Conservation (phyloP, 768 basidiomycete genomes). For the Lanmaoa rubissima region DNA sequence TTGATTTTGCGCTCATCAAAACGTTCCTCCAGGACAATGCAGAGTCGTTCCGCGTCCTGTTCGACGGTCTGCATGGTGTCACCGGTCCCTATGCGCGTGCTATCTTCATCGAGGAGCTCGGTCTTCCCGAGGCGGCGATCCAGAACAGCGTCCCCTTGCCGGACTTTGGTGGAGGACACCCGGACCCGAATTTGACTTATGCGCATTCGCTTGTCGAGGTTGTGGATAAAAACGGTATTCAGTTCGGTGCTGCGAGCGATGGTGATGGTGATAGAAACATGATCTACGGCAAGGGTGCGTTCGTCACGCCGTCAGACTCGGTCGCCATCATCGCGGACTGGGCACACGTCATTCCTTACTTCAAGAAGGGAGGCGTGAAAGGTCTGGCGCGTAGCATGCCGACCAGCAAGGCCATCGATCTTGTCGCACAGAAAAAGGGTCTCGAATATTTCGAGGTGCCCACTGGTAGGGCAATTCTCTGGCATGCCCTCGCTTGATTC, state of each 20-base stretch:
- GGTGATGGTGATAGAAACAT: constrained; percentile 99
- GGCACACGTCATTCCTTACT: constrained; percentile 90
- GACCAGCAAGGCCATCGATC: constrained; percentile 93
- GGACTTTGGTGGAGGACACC: constrained; percentile 97
- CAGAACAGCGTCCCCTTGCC: constrained; percentile 92
- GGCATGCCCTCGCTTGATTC: background rate
- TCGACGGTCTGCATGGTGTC: constrained; percentile 95
- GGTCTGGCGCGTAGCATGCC: constrained; percentile 98
- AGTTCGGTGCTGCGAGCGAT: constrained; percentile 95
- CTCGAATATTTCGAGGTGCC: constrained; percentile 95
- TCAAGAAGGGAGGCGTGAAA: constrained; percentile 85
- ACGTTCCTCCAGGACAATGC: constrained; percentile 73
- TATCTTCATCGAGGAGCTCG: constrained; percentile 81
- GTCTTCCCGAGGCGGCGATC: constrained; percentile 72
- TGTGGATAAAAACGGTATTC: constrained; percentile 82
- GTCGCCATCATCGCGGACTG: constrained; percentile 99
- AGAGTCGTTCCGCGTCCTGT: constrained; percentile 78
- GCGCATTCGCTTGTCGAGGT: constrained; percentile 90
- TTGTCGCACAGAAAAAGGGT: constrained; percentile 92
- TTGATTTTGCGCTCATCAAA: constrained; percentile 93
- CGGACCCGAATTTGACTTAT: constrained; percentile 98
- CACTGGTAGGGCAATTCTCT: constrained; percentile 57
- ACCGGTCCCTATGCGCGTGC: constrained; percentile 94
- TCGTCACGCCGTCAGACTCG: constrained; percentile 96
- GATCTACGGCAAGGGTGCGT: constrained; percentile 98